Percentiles rank a stretch among this genome's conserved stretches.
These are phyloP conservation scores for Apostasia ramifera DNA, from an alignment of 106 monocot genomes.

Conservation along the genomic window DNA sequence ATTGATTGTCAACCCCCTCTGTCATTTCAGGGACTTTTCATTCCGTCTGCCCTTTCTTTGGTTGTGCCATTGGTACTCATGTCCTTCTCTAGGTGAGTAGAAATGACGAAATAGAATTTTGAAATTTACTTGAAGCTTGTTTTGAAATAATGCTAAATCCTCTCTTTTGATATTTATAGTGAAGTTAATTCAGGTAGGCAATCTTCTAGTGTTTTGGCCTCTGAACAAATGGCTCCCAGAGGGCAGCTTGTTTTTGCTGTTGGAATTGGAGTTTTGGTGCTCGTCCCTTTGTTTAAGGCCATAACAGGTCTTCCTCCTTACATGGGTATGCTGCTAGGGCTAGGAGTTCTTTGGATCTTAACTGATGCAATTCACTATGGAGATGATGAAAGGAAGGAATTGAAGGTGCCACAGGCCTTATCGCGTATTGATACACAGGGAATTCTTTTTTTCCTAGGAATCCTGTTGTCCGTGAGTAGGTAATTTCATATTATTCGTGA, in stretches of 20 bases:
- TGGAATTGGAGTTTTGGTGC: slow-evolving; percentile 76
- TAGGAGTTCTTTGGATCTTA: slow-evolving; percentile 91
- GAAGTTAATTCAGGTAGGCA: slow-evolving; percentile 64
- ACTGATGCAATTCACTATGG: slow-evolving; percentile 99
- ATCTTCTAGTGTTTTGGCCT: slow-evolving; percentile 44
- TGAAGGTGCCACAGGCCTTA: slow-evolving; percentile 96
- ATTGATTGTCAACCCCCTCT: neutral
- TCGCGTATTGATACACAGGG: slow-evolving; percentile 97
- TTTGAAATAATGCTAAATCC: slow-evolving; percentile 1
- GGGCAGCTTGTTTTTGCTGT: slow-evolving; percentile 93
- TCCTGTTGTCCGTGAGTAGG: slow-evolving; percentile 91
- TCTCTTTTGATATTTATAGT: slow-evolving; percentile 29
- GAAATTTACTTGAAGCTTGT: neutral
- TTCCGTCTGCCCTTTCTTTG: slow-evolving; percentile 83
- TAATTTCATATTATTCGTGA: slow-evolving; percentile 7
- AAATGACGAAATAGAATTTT: neutral
- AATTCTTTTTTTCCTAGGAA: slow-evolving; percentile 92
- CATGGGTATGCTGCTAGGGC: slow-evolving; percentile 93
- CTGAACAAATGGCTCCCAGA: slow-evolving; percentile 95
- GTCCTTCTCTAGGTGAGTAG: slow-evolving; percentile 84
- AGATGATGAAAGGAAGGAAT: slow-evolving; percentile 74
- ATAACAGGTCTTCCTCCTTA: slow-evolving; percentile 86
- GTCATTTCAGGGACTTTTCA: slow-evolving; percentile 56
- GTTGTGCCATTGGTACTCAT: slow-evolving; percentile 92
- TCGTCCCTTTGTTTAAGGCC: slow-evolving; percentile 89